Percentiles rank a stretch among this genome's conserved stretches.
phyloP scores from a whole-genome alignment of 345 rosid species.

The Cardamine chenopodiifolia region DNA sequence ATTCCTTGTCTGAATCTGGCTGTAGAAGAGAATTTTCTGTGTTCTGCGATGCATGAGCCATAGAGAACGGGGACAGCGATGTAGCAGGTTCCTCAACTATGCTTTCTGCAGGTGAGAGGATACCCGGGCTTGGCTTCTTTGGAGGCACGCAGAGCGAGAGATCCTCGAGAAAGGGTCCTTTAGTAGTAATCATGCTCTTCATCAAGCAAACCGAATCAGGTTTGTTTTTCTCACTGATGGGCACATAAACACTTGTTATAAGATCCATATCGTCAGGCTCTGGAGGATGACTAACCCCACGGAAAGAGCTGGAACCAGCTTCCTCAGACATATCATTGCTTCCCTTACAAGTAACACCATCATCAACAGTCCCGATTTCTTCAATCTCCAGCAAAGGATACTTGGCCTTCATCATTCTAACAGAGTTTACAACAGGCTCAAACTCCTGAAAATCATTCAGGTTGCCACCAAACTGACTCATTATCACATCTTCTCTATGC shows the following conservation, averaged over 20 bases:
- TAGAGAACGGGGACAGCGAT: slow-evolving; percentile 57
- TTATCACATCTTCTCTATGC: slow-evolving; percentile 58
- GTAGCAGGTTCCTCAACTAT: slow-evolving; percentile 63
- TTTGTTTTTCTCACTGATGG: slow-evolving; percentile 61
- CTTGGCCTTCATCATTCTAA: slow-evolving; percentile 63
- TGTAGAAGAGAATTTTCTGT: slow-evolving; percentile 61
- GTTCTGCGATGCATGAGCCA: slow-evolving; percentile 67
- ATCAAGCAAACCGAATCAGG: slow-evolving; percentile 66
- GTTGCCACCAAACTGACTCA: slow-evolving; percentile 37
- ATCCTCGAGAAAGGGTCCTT: slow-evolving; percentile 80
- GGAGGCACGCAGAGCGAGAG: slow-evolving; percentile 64
- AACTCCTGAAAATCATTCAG: slow-evolving; percentile 47
- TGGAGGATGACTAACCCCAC: slow-evolving; percentile 95
- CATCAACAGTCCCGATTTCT: slow-evolving; percentile 48
- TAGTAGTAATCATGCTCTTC: slow-evolving; percentile 63
- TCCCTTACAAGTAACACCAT: slow-evolving; percentile 51
- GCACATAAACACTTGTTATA: slow-evolving; percentile 69
- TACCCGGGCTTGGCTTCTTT: slow-evolving; percentile 55
- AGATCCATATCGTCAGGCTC: slow-evolving; percentile 90
- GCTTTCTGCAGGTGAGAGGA: slow-evolving; percentile 72
- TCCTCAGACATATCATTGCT: slow-evolving; percentile 66
- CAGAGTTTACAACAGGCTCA: slow-evolving; percentile 46
- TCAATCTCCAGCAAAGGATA: slow-evolving; percentile 50
- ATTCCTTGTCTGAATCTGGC: slow-evolving; percentile 79
- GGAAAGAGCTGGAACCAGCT: slow-evolving; percentile 67